Base-by-base conservation (phyloP, 2,329 filamentous ascomycete genomes). In the Metarhizium anisopliae region DNA sequence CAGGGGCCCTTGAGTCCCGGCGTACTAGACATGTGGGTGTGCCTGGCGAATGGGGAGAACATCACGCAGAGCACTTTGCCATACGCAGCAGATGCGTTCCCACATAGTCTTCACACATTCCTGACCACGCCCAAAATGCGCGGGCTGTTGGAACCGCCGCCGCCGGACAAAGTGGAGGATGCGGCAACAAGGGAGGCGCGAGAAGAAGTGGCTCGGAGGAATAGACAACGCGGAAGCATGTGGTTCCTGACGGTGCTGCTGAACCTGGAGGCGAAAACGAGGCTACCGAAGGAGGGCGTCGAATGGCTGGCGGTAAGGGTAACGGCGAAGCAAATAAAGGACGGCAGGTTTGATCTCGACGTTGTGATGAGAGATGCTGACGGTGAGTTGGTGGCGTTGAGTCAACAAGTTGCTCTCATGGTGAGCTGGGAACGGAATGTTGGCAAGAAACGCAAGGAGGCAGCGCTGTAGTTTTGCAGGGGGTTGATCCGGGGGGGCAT, bases 221-320 rank as follows among this genome's bases (percentile, higher is more conserved):
- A 35, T 18, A 16, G 43, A 35, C 13, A 45, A 6, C 51, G 54
- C 76, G 5, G 66, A 91, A 51, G 67, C 6, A 83, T 83, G 61
- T 91, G 87, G 88, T 90, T 89, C 66, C 87, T 87, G 0, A 94
- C 89, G 0, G 70, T 94, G 1, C 72, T 85, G 29, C 70, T 94
- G 65, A 91, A 89, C 66, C 63, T 95, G 32, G 89, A 94, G 59
- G 74, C 90, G 47, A 94, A 93, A 74, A 88, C 85, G 66, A 67
- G 77, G 4, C 67, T 95, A 47, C 87, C 87, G 0, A 70, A 73
- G 10, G 79, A 82, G 45, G 89, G 89, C 0, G 81, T 83, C 1
- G 84, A 89, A 66, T 93, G 87, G 84, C 66, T 94, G 54, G 85
- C 85, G 63, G 74, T 84, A 47, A 76, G 87, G 40, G 76, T 85